These are phyloP conservation scores for Hypoxylon lenormandii DNA, from an alignment of 495 filamentous ascomycete species.

Conservation along the genomic window DNA sequence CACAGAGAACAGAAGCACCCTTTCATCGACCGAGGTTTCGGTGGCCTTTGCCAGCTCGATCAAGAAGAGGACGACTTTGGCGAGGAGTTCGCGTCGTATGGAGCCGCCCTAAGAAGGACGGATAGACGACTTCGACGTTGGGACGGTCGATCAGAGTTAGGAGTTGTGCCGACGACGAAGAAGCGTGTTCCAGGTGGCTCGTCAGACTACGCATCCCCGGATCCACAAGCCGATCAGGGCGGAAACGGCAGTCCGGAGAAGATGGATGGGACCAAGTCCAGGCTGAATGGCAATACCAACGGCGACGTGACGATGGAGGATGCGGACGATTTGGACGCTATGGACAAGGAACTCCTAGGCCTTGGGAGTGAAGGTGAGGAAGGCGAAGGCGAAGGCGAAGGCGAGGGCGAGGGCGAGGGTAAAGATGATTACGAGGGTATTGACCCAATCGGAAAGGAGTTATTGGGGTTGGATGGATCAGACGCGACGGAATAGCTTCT, in stretches of 20 bases:
- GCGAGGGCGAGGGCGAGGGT: slow-evolving; percentile 52
- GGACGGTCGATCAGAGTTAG: slow-evolving; percentile 62
- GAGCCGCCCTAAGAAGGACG: slow-evolving; percentile 76
- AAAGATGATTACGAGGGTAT: slow-evolving; percentile 63
- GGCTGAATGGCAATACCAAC: slow-evolving; percentile 46
- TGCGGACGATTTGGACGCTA: slow-evolving; percentile 63
- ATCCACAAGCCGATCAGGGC: slow-evolving; percentile 27
- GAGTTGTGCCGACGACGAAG: slow-evolving; percentile 60
- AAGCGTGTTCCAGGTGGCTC: slow-evolving; percentile 39
- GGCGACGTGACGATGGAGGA: slow-evolving; percentile 59
- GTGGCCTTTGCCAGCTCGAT: slow-evolving; percentile 75
- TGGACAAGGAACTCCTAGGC: slow-evolving; percentile 64
- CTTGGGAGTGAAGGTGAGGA: slow-evolving; percentile 56
- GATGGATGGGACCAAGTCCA: slow-evolving; percentile 52
- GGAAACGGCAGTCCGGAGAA: slow-evolving; percentile 43
- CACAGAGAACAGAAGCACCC: slow-evolving; percentile 37
- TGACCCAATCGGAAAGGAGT: slow-evolving; percentile 65
- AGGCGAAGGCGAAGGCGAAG: slow-evolving; percentile 51
- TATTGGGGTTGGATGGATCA: slow-evolving; percentile 62
- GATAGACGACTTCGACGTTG: slow-evolving; percentile 78
- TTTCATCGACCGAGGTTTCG: slow-evolving; percentile 70
- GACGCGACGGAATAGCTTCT: slow-evolving; percentile 36
- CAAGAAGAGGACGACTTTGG: slow-evolving; percentile 79
- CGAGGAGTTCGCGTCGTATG: slow-evolving; percentile 77
- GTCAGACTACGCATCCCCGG: slow-evolving; percentile 44